Evolutionary conservation across 2,329 filamentous ascomycete species (phyloP).

Genomic region (Colletotrichum phormii): DNA sequence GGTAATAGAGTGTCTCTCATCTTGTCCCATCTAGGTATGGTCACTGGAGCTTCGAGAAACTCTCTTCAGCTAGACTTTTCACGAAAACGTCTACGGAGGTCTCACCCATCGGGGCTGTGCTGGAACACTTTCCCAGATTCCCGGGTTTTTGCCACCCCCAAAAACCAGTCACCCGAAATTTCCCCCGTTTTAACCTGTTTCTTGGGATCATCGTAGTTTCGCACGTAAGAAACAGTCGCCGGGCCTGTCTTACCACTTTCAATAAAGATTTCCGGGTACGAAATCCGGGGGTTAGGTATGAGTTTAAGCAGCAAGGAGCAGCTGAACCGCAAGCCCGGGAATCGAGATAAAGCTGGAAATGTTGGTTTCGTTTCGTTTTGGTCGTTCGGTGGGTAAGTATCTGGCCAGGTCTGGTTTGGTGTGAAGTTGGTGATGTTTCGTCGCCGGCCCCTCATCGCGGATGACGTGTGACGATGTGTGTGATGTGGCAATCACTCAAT

Average conservation of each 20-base stretch:
- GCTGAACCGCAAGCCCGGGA: not conserved
- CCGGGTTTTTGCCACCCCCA: not conserved
- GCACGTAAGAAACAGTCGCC: slow-evolving; percentile 13
- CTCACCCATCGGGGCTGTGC: not conserved
- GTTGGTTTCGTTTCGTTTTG: not conserved
- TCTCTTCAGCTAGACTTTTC: not conserved
- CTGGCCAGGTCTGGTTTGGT: not conserved
- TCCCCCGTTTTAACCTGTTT: slow-evolving; percentile 3
- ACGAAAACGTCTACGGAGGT: not conserved
- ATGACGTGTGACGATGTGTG: not conserved
- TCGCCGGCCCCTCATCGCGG: not conserved
- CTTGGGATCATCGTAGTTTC: slow-evolving; percentile 3
- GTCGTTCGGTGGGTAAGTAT: not conserved
- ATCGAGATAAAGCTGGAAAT: slow-evolving; percentile 2
- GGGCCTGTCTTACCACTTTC: slow-evolving; percentile 1
- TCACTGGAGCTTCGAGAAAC: not conserved
- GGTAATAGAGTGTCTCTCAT: slow-evolving; percentile 18
- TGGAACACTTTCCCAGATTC: not conserved
- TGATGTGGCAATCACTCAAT: not conserved
- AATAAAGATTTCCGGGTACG: not conserved
- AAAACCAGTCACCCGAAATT: not conserved
- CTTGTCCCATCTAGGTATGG: slow-evolving; percentile 5
- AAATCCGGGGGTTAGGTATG: not conserved
- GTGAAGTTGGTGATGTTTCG: not conserved
- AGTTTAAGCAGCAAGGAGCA: not conserved